These are phyloP conservation scores for Neonectria sp. DNA, from an alignment of 2,329 filamentous ascomycete genomes.

Conservation along the genomic window DNA sequence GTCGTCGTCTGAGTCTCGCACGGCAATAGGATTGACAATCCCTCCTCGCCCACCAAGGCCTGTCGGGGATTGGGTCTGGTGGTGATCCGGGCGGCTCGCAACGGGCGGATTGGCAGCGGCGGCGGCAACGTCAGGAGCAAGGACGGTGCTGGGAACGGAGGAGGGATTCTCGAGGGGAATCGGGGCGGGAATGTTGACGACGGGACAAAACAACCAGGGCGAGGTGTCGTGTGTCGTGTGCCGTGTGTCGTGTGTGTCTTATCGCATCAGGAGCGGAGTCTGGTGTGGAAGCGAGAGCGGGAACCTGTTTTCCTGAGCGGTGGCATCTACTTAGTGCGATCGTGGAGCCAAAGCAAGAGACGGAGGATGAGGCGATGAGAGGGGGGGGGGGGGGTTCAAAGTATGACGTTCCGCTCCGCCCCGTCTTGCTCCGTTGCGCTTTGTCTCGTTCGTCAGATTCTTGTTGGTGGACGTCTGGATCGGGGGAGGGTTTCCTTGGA, in stretches of 20 bases:
- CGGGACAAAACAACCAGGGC: constrained; percentile 18
- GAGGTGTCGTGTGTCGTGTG: constrained; percentile 26
- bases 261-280: constrained; percentile 25
- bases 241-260: constrained; percentile 3
- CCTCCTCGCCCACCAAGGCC: constrained; percentile 55
- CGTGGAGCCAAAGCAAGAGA: neutral
- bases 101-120: constrained; percentile 22
- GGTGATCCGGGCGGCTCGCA: constrained; percentile 31
- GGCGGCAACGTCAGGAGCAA: constrained; percentile 31
- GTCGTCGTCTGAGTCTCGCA: constrained; percentile 26
- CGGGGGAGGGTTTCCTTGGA: constrained; percentile 5
- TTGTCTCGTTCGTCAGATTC: constrained; percentile 22
- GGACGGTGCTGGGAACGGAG: constrained; percentile 49
- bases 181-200: constrained; percentile 54
- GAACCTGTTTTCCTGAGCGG: constrained; percentile 12
- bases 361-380: constrained; percentile 6
- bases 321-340: constrained; percentile 9
- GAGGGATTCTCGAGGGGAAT: constrained; percentile 54
- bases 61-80: constrained; percentile 41
- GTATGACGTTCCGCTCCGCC: constrained; percentile 22
- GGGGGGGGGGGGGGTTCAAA: constrained; percentile 15
- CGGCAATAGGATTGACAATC: constrained; percentile 43
- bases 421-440: constrained; percentile 19
- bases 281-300: constrained; percentile 16
- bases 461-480: constrained; percentile 22